Base-by-base conservation (phyloP, 75 land plant species). In the Gnetum montanum region DNA sequence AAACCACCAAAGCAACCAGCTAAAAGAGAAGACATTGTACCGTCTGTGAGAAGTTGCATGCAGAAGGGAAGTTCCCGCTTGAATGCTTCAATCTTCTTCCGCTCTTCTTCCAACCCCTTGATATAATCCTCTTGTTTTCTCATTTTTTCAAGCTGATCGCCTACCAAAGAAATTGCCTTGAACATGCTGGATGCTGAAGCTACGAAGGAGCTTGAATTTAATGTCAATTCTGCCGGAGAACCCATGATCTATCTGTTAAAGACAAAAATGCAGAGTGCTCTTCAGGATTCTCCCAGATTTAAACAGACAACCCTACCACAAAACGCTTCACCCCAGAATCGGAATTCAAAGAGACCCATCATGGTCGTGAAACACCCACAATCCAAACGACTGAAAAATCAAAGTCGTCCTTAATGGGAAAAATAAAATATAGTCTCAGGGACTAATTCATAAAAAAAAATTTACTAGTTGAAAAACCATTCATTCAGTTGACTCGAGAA, bases 21-120 rank as follows among this genome's bases (percentile, higher is more conserved):
- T 10, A 41, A 15, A 41, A 34, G 24, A 31, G 22, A 18, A 8
- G 13, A 58, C 18, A 30, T 34, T 60, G 40, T 27, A 86, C 92
- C 88, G 55, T 77, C 76, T 36, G 62, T 74, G 6, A 87, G 49
- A 20, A 87, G 73, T 16, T 72, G 71, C 86, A 84, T 80, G 59
- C 84, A 84, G 51, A 69, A 71, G n/a, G 92, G 92, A 7, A 87
- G 92, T 64, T 87, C 92, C 36, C 88, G 71, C 46, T 80, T 80
- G 47, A 87, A 87, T 16, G 88, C 88, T 29, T 87, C 84, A 60
- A 87, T 87, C 79, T 87, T 87, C 57, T 59, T 51, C 55, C 73
- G 45, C 71, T 88, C 90, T 34, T 78, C 82, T 38, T 88, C 79
- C 48, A 88, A 58, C 4, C 72, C 46, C 31, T 46, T 69, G 24